phyloP scores from a whole-genome alignment of 202 grass and related monocot genomes.

The Saccharum hybrid region DNA sequence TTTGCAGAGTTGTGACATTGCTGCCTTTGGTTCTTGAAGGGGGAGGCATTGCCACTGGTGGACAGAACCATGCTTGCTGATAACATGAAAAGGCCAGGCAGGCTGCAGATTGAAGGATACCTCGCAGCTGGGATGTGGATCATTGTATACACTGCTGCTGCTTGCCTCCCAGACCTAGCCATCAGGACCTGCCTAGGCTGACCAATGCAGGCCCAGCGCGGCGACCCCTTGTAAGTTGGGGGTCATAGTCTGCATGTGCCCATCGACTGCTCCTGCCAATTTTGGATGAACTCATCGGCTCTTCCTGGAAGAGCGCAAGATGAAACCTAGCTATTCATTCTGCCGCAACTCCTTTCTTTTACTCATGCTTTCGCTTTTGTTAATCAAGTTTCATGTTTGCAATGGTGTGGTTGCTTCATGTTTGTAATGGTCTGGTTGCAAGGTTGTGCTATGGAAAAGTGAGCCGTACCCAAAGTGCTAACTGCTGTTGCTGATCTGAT shows the following conservation, averaged over 20 bases:
- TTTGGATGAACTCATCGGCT: background rate
- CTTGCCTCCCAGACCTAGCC: background rate
- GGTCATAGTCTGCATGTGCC: constrained; percentile 47
- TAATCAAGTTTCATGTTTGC: background rate
- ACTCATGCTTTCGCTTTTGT: background rate
- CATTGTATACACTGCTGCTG: background rate
- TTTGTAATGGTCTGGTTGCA: constrained; percentile 19
- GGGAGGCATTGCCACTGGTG: background rate
- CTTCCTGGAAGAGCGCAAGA: constrained; percentile 24
- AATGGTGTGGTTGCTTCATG: constrained; percentile 11
- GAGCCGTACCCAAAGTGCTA: constrained; percentile 17
- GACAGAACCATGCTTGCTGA: constrained; percentile 7
- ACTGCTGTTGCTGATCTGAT: constrained; percentile 40
- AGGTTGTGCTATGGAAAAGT: constrained; percentile 7
- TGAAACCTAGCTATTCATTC: constrained; percentile 31
- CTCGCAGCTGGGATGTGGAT: constrained; percentile 1
- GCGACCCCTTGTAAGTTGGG: constrained; percentile 17
- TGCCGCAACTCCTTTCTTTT: background rate
- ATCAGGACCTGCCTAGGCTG: background rate
- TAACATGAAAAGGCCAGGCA: background rate
- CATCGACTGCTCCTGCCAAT: constrained; percentile 48
- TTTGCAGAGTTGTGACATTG: constrained; percentile 9
- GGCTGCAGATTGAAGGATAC: background rate
- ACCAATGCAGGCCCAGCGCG: background rate
- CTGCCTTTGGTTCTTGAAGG: constrained; percentile 25